Percentiles rank a stretch among this genome's conserved stretches.
These are phyloP conservation scores for Solanum pennellii DNA, from an alignment of 257 asterid species.

Conservation along the genomic window DNA sequence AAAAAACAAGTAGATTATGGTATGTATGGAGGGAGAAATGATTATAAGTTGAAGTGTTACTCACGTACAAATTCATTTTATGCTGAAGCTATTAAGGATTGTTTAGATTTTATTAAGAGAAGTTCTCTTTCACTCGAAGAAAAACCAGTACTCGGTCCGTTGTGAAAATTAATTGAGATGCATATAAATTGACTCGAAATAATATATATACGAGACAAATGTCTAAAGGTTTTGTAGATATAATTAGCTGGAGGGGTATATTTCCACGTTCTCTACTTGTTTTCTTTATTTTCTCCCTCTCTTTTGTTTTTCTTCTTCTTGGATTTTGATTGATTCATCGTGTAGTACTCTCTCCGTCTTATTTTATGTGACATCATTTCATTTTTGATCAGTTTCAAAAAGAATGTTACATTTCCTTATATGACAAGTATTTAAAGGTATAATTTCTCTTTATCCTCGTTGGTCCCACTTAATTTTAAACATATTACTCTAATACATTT, in stretches of 20 bases:
- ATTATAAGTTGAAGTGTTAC: slow-evolving; percentile 4
- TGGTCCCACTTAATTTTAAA: too few relatives aligned
- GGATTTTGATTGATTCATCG: not conserved
- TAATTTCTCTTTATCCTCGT: too few relatives aligned
- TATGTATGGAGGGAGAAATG: not conserved
- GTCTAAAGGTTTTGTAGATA: not conserved
- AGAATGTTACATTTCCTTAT: too few relatives aligned
- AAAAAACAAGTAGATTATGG: not conserved
- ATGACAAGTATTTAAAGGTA: too few relatives aligned
- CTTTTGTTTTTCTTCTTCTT: not conserved
- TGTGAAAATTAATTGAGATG: too few relatives aligned
- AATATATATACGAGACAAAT: not conserved
- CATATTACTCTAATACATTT: too few relatives aligned
- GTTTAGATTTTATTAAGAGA: slow-evolving; percentile 47
- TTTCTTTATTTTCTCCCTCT: not conserved
- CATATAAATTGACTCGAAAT: too few relatives aligned
- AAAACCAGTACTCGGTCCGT: slow-evolving; percentile 11
- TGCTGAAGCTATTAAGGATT: slow-evolving; percentile 47
- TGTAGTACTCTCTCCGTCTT: not conserved
- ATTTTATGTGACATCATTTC: not conserved
- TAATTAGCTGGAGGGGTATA: not conserved
- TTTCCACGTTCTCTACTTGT: not conserved
- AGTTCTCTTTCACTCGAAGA: slow-evolving; percentile 38
- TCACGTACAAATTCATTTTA: slow-evolving; percentile 41
- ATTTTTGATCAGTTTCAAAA: too few relatives aligned